Conservation (phyloP, 2,329 filamentous ascomycete species). For the Fusarium sp. region DNA sequence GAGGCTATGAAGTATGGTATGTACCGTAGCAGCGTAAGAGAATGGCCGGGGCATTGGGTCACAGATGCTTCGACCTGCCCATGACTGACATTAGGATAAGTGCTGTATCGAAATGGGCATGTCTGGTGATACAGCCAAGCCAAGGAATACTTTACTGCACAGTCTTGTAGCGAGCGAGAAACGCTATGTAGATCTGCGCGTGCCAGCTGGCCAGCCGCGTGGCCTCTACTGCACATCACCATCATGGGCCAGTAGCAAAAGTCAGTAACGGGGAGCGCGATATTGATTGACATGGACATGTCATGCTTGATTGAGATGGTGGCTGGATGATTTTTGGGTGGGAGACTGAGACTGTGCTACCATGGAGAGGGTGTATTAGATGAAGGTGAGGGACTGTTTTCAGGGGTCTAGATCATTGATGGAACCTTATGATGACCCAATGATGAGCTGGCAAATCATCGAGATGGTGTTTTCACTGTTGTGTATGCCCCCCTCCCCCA, state of each 20-base stretch:
- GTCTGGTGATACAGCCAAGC: conserved; percentile 4
- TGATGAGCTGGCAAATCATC: conserved; percentile 19
- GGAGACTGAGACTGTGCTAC: conserved; percentile 28
- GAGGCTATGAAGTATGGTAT: conserved; percentile 2
- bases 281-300: neutral
- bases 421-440: conserved; percentile 23
- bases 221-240: conserved; percentile 7
- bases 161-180: neutral
- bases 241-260: neutral
- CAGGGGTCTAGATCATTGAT: conserved; percentile 19
- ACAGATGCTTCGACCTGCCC: neutral
- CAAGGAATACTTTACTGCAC: neutral
- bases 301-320: neutral
- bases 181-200: conserved; percentile 10
- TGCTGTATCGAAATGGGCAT: conserved; percentile 6
- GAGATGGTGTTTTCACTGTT: conserved; percentile 1
- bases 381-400: conserved; percentile 14
- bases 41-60: neutral
- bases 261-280: neutral
- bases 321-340: conserved; percentile 9
- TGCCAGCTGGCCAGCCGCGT: conserved; percentile 26
- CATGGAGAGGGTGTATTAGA: neutral
- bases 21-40: neutral
- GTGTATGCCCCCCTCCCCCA: neutral
- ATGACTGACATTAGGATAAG: neutral